Evolutionary conservation across 2,329 filamentous ascomycete species (phyloP), one percentile per base, ranked within the genome.

Genomic region (Botrytis elliptica): DNA sequence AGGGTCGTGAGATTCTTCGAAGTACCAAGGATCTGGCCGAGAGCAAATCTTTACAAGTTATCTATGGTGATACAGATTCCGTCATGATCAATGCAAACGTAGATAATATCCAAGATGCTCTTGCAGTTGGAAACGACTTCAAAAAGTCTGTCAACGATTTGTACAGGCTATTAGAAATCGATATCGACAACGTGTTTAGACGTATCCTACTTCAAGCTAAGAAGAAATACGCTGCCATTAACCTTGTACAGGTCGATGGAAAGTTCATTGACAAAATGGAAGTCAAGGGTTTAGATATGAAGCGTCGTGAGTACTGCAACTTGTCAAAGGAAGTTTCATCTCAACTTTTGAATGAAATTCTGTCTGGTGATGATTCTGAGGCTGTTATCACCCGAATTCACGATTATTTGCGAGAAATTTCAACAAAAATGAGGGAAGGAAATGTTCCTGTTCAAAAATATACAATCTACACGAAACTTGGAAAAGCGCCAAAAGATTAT

Each of bases 61-160:
- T 99, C 76, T 99, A 99, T 79, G 96, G 96, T 85, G 96, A 99
- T 84, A 99, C 96, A 20, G 96, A 99, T 83, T 99, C 96, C 14
- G 96, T 99, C 84, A 99, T 99, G 96, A 98, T 99, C 86, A 99
- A 99, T 81, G 97, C 96, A 76, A 98, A 98, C 80, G 94, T 96
- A 72, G 93, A 98, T 83, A 97, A 93, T 77, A 92, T 98, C 44
- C 90, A 93, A 46, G 94, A 97, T 79, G 96, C 96, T 2, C 85
- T 98, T 79, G 95, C 93, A 81, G 92, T 99, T 70, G 97, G 96
- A 73, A 91, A 94, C 63, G 94, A 98, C 76, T 98, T 99, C 87
- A 98, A 98, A 84, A 92, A 90, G 79, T 90, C 93, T 38, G 96
- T 99, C 84, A 99, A 99, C 81, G 93, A 97, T 78, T 91, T 92